A percentile compares a stretch with the other conserved stretches of the same genome.
phyloP scores from a whole-genome alignment of 2,329 filamentous ascomycete species.

The Camillea tinctor region DNA sequence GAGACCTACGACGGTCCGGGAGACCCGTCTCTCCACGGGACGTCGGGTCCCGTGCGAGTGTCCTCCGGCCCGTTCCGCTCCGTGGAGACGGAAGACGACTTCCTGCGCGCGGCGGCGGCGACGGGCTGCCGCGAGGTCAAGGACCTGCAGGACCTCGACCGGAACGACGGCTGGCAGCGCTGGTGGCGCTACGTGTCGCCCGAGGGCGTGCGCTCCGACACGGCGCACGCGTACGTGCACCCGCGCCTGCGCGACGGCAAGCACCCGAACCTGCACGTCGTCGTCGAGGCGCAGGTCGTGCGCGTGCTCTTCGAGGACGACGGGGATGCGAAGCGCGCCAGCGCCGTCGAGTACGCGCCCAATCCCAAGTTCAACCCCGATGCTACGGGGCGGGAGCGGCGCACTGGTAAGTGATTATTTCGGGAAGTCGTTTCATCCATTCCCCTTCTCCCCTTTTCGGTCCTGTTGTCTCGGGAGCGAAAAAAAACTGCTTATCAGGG shows the following conservation, averaged over 20 bases:
- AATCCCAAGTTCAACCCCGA: constrained; percentile 41
- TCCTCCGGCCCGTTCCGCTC: constrained; percentile 44
- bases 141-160: constrained; percentile 49
- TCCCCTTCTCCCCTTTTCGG: too few species aligned
- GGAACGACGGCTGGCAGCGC: constrained; percentile 33
- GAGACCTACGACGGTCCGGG: constrained; percentile 35
- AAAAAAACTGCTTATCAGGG: too few species aligned
- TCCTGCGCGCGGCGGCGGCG: constrained; percentile 43
- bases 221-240: constrained; percentile 29
- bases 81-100: constrained; percentile 42
- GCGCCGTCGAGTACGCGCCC: constrained; percentile 54
- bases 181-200: constrained; percentile 25
- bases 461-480: too few species aligned
- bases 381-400: constrained; percentile 24
- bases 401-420: too few species aligned
- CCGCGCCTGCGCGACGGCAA: constrained; percentile 27
- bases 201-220: constrained; percentile 29
- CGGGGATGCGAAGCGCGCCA: constrained; percentile 43
- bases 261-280: constrained; percentile 32
- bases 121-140: constrained; percentile 48
- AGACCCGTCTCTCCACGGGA: constrained; percentile 44
- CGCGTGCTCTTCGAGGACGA: constrained; percentile 52
- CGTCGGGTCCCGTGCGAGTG: constrained; percentile 47
- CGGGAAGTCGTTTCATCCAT: too few species aligned
- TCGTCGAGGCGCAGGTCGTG: constrained; percentile 33